Percentiles rank a stretch among this genome's conserved stretches.
phyloP scores from a whole-genome alignment of 2,329 filamentous ascomycete species.

The Diaporthe sp. region DNA sequence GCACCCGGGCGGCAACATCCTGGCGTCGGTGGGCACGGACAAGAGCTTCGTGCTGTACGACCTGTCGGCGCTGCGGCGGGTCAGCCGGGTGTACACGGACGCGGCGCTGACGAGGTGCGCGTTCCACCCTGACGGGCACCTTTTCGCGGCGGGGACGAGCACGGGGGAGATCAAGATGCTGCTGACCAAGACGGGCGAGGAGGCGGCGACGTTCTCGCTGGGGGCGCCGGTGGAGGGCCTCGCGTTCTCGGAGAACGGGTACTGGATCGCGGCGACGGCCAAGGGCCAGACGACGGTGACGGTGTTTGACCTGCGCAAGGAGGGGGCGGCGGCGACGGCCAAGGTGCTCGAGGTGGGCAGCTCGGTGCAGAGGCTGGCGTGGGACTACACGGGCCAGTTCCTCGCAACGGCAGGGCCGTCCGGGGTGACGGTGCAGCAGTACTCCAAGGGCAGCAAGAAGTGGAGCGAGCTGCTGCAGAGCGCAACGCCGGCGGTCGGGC shows the following conservation, averaged over 20 bases:
- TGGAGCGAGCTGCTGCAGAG: slow-evolving; percentile 90
- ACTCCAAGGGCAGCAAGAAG: slow-evolving; percentile 85
- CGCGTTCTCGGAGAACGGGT: slow-evolving; percentile 95
- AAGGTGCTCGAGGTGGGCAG: slow-evolving; percentile 90
- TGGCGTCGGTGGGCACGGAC: slow-evolving; percentile 90
- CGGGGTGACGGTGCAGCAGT: slow-evolving; percentile 90
- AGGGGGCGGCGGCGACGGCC: slow-evolving; percentile 82
- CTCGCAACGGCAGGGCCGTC: slow-evolving; percentile 84
- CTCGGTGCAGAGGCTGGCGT: slow-evolving; percentile 80
- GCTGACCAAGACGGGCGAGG: slow-evolving; percentile 83
- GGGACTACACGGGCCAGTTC: slow-evolving; percentile 97
- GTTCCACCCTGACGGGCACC: slow-evolving; percentile 97
- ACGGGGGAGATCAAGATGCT: slow-evolving; percentile 89
- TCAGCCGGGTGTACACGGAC: slow-evolving; percentile 84
- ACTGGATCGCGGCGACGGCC: slow-evolving; percentile 89
- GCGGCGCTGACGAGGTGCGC: slow-evolving; percentile 80
- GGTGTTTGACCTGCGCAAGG: slow-evolving; percentile 93
- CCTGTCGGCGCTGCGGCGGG: slow-evolving; percentile 72
- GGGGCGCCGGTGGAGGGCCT: slow-evolving; percentile 80
- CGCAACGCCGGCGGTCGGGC: slow-evolving; percentile 77
- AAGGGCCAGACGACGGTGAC: slow-evolving; percentile 83
- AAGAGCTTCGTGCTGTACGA: slow-evolving; percentile 96
- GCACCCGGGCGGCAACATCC: slow-evolving; percentile 85
- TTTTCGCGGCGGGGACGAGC: slow-evolving; percentile 86
- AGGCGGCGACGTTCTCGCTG: slow-evolving; percentile 79